Base-by-base conservation (phyloP, 352 stramenopile species). In the Phytophthora sojae region DNA sequence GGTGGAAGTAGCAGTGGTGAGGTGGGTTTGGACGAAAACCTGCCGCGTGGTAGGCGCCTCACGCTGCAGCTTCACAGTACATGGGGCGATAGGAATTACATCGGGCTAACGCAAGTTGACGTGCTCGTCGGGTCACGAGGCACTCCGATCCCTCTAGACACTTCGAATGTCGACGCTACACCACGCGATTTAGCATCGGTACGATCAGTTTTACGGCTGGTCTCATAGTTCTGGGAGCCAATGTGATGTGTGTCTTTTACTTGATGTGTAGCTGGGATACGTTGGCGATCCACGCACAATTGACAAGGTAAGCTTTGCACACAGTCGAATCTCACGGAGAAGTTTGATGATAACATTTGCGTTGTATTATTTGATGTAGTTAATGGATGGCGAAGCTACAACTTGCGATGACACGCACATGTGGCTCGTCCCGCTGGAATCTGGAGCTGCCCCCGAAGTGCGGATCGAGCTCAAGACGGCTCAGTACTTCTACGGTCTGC, bases 391-490 rank as follows among this genome's bases (percentile, higher is more conserved):
- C 1, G 70, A 92, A 7, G 81, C 86, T 7, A 80, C 75, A 21
- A 97, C 91, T 3, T 96, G 80, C 52, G 91, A 98, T 30, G 93
- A 98, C 64, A 83, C 88, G 8, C 92, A 98, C 71, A 92, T 95
- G 82, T 98, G 93, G 93, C 81, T 98, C 0, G 79, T 96, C 25
- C 93, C 93, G 1, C 82, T 93, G 7, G 75, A 81, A 53, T 1
- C 51, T 19, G 54, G 23, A n/a, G 19, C 17, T 25, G 55, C 63
- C 2, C 70, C 80, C 6, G 74, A 91, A 58, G 68, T 96, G 17
- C 76, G 70, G 0, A 87, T 97, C 14, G 76, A 91, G 35, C 72
- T 97, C 15, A 82, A 87, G 45, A 65, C 60, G 7, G 69, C 81
- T 5, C 81, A 92, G 42, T 61, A 69, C 19, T 67, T 94, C 14